A percentile compares a stretch with the other conserved stretches of the same genome.
These are phyloP conservation scores for Drosera capensis DNA, from an alignment of 148 eudicot genomes.

Conservation along the genomic window DNA sequence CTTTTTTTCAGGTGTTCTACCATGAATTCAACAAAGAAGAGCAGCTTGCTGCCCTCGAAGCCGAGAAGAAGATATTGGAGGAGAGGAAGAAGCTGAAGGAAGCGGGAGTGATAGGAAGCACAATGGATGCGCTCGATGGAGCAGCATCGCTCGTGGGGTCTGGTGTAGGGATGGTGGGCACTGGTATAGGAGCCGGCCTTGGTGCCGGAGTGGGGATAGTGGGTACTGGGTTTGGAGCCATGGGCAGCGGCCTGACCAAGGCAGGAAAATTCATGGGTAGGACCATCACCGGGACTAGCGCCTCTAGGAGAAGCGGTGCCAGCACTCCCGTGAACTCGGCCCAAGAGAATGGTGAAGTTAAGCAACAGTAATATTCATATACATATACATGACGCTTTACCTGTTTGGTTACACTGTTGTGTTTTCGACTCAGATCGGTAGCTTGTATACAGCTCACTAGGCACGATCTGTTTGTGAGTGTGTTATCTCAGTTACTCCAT, in stretches of 20 bases:
- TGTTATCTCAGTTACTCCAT: no score
- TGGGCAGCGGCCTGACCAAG: slow-evolving; percentile 64
- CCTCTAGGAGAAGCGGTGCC: slow-evolving; percentile 28
- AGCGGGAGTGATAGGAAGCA: slow-evolving; percentile 82
- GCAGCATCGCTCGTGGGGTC: slow-evolving; percentile 60
- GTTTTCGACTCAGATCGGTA: no score
- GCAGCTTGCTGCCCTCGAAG: slow-evolving; percentile 65
- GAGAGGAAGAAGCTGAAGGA: slow-evolving; percentile 75
- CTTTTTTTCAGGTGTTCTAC: slow-evolving; percentile 39
- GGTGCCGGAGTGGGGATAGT: slow-evolving; percentile 46
- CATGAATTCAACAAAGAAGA: slow-evolving; percentile 77
- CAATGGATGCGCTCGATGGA: slow-evolving; percentile 81
- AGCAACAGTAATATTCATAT: slow-evolving; percentile 20
- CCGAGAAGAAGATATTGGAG: slow-evolving; percentile 61
- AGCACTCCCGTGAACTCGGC: slow-evolving; percentile 36
- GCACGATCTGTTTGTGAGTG: no score
- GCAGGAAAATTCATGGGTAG: slow-evolving; percentile 93
- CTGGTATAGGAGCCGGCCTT: slow-evolving; percentile 58
- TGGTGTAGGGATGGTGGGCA: slow-evolving; percentile 52
- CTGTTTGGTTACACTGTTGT: no score
- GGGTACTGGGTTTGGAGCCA: slow-evolving; percentile 53
- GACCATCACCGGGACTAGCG: slow-evolving; percentile 53
- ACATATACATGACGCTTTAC: no score
- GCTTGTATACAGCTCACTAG: no score
- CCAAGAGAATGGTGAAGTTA: slow-evolving; percentile 57